A percentile compares a stretch with the other conserved stretches of the same genome.
Conservation (phyloP, 2,329 filamentous ascomycete species). For the Knufia petricola region DNA sequence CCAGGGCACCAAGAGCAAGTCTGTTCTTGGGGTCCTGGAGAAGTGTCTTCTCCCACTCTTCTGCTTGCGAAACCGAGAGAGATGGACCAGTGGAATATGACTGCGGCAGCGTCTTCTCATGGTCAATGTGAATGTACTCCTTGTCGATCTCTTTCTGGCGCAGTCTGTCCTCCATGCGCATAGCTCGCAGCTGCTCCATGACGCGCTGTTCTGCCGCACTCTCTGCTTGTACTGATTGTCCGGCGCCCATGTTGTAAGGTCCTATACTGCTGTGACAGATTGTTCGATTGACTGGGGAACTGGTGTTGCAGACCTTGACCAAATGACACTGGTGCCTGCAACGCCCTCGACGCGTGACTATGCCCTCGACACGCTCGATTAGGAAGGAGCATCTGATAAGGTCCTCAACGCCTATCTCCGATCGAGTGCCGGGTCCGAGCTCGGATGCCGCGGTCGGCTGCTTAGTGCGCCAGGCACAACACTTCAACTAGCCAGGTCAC, state of each 20-base stretch:
- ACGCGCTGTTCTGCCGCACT: slow-evolving; percentile 29
- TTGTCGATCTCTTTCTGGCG: slow-evolving; percentile 32
- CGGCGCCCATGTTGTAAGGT: slow-evolving; percentile 18
- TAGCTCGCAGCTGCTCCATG: slow-evolving; percentile 31
- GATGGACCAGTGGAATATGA: slow-evolving; percentile 25
- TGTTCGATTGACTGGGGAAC: background rate
- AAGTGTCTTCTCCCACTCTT: slow-evolving; percentile 52
- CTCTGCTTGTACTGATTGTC: slow-evolving; percentile 19
- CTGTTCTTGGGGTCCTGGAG: slow-evolving; percentile 60
- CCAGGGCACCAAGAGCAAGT: slow-evolving; percentile 65
- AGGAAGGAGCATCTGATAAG: background rate
- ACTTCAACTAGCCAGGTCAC: too few species aligned
- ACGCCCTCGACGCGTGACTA: background rate
- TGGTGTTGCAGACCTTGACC: background rate
- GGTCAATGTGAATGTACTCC: slow-evolving; percentile 45
- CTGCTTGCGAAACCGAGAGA: slow-evolving; percentile 43
- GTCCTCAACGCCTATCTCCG: background rate
- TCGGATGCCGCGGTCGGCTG: too few species aligned
- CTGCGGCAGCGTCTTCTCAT: slow-evolving; percentile 32
- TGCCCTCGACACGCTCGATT: background rate
- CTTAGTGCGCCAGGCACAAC: too few species aligned
- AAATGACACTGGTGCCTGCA: background rate
- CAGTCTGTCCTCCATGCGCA: slow-evolving; percentile 28
- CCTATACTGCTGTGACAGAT: background rate
- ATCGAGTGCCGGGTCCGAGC: too few species aligned